phyloP scores from a whole-genome alignment of 2,329 filamentous ascomycete species.

The Pseudogymnoascus pannorum region DNA sequence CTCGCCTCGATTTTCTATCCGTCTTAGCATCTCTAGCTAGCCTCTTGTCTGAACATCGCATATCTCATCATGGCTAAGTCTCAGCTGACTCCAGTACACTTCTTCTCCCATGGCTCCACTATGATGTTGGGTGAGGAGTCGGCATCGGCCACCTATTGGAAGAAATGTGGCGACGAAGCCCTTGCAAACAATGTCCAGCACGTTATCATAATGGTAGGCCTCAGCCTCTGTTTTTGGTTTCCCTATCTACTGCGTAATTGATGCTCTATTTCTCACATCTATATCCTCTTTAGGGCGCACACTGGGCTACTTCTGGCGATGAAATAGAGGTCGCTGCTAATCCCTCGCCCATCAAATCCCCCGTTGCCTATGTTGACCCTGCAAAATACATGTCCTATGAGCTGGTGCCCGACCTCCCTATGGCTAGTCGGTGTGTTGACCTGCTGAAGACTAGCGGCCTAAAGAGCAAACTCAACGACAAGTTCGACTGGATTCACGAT shows the following conservation, averaged over 20 bases:
- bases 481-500: constrained; percentile 67
- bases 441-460: constrained; percentile 47
- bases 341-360: constrained; percentile 51
- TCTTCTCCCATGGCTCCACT: constrained; percentile 64
- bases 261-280: not conserved
- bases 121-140: constrained; percentile 65
- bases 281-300: constrained; percentile 44
- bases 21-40: not conserved
- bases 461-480: constrained; percentile 42
- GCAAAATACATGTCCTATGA: constrained; percentile 57
- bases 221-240: not conserved
- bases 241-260: not conserved
- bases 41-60: not conserved
- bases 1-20: not conserved
- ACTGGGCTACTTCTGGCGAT: constrained; percentile 54
- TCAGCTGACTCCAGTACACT: constrained; percentile 48
- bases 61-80: not conserved
- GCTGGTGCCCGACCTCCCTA: constrained; percentile 51
- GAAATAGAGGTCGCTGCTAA: constrained; percentile 55
- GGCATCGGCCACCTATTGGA: constrained; percentile 57
- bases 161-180: constrained; percentile 55
- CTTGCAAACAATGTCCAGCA: constrained; percentile 52
- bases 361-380: constrained; percentile 60
- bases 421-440: constrained; percentile 41
- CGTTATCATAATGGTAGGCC: constrained; percentile 55